phyloP scores from a whole-genome alignment of 371 early-diverging fungal species.

The Caulochytrium protostelioides region DNA sequence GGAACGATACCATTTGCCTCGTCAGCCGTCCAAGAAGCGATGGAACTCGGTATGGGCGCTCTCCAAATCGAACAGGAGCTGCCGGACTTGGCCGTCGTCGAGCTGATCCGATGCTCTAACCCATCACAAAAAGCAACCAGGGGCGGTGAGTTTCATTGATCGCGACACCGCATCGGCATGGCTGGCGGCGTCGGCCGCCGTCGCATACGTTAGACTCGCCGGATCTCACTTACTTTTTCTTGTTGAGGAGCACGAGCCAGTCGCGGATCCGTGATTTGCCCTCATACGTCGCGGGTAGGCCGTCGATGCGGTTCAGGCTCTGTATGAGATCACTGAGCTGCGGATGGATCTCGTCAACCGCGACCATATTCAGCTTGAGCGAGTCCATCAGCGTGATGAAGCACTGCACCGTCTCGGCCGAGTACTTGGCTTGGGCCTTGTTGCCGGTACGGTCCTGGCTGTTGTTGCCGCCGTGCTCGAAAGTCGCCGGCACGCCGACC shows the following conservation, averaged over 20 bases:
- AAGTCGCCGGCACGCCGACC: constrained; percentile 71
- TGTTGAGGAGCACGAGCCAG: constrained; percentile 71
- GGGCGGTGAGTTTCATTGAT: no score
- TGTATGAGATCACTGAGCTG: constrained; percentile 71
- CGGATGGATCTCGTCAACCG: constrained; percentile 82
- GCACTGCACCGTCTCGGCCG: constrained; percentile 66
- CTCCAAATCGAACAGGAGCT: constrained; percentile 82
- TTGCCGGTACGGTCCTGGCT: neutral
- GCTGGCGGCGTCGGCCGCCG: no score
- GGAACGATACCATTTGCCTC: no score
- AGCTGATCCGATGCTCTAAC: constrained; percentile 39
- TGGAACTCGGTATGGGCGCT: no score
- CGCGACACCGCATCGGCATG: no score
- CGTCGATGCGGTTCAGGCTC: constrained; percentile 56
- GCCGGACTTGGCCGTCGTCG: constrained; percentile 66
- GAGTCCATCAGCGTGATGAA: constrained; percentile 87
- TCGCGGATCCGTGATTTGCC: constrained; percentile 58
- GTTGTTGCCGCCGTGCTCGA: constrained; percentile 47
- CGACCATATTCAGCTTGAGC: constrained; percentile 57
- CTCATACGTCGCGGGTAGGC: constrained; percentile 54
- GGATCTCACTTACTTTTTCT: constrained; percentile 51
- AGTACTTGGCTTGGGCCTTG: constrained; percentile 37
- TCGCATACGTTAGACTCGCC: no score
- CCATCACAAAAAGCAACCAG: no score
- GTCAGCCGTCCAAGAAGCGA: no score